Base-by-base conservation (phyloP, 768 basidiomycete species). In the Tephrocybe sp. region DNA sequence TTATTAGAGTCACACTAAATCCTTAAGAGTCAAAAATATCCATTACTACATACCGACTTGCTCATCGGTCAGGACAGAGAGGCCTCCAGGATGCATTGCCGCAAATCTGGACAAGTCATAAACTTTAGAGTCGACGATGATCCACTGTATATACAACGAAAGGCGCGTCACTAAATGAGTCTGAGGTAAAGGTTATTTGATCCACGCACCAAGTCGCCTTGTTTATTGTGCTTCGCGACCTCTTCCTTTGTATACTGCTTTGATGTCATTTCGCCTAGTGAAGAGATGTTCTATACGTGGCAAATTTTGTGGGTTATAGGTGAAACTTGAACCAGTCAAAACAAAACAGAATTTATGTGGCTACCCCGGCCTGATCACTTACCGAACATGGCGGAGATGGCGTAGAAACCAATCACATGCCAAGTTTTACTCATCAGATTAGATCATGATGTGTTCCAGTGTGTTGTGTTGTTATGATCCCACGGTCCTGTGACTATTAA, bases 81-180 rank as follows among this genome's bases (percentile, higher is more conserved):
- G 62, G 10, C 93, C 93, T 41, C 93, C 94, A 1, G 91, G 94
- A 60, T 97, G 94, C 56, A 94, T 71, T 41, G 73, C 74, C 45
- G 78, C 80, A 68, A 97, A 95, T 60, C 81, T 84, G 45, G 84
- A 82, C 21, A 97, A 69, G 64, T 94, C 85, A 62, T 83, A 92
- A 24, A 92, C 89, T 64, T 55, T 58, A 9, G 68, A 61, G 45
- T 70, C 68, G 37, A 94, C 78, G 51, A 90, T 78, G 42, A 94
- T 70, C 90, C 91, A 93, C 85, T 89, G 39, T 88, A 19, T 75
- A 69, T n/a, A n/a, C n/a, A n/a, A n/a, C 56, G 77, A 86, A 22
- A 33, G 30, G 21, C 18, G 16, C 44, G 25, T 50, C 25, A 38
- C 37, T 25, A 38, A 38, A 31, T 22, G 18, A 19, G 11, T 27